Evolutionary conservation across 257 asterid species (phyloP), one percentile per base, ranked within the genome.

Genomic region (Solanum rostratum): DNA sequence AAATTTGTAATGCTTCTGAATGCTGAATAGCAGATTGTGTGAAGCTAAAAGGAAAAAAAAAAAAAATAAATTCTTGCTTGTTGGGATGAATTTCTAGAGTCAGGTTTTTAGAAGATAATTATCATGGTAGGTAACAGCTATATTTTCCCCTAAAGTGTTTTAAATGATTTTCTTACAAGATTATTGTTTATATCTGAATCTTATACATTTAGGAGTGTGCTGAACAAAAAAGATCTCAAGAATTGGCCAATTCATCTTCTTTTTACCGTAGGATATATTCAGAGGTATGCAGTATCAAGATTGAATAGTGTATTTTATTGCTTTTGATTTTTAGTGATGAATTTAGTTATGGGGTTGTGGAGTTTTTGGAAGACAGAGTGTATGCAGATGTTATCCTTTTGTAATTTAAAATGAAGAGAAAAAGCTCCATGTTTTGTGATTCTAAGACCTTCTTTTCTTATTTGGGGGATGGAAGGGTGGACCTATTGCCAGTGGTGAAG

Each of bases 251-350:
- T 80, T 87, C 96, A 7, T 93, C 96, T 65, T 86, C 93, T 53
- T 91, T 92, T 79, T 87, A 89, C 90, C 90, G 92, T 80, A 91
- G 91, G 90, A 89, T 92, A 68, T 93, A 91, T 88, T 88, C 96
- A 7, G 96, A 94, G 96, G 98, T 92, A 79, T 83, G 37, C 49
- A 29, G 33, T 15, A 20, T 16, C 6, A 63, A 80, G 19, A 24
- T 52, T 63, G 11, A 43, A 53, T 0, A 57, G 22, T 19, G 5
- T 33, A 18, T 66, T 33, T 39, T 20, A 30, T 43, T 7, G 24
- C 2, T 8, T 22, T 60, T 27, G 46, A 30, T 33, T 73, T 74
- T 57, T 43, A 5, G 18, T 22, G 3, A 37, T 29, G 27, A 74
- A 79, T 27, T 6, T 37, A 9, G 49, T 10, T 13, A 18, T 54